phyloP scores from a whole-genome alignment of 768 basidiomycete genomes.

The Tricholoma matsutake region DNA sequence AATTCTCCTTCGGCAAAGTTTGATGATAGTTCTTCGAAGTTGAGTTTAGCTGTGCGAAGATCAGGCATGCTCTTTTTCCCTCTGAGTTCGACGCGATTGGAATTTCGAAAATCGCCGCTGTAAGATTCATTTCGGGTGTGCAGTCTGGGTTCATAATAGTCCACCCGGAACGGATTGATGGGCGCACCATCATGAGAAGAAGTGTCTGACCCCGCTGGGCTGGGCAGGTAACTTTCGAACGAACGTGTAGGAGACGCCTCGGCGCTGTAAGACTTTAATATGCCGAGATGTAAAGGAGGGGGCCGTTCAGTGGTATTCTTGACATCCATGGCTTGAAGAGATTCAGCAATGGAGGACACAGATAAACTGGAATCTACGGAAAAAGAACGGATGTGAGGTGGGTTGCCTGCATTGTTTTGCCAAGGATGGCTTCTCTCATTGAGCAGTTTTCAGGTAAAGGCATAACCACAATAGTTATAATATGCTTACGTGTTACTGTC shows the following conservation, averaged over 20 bases:
- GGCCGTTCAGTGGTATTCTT: constrained; percentile 35
- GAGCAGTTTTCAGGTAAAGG: constrained; percentile 7
- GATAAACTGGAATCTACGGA: constrained; percentile 61
- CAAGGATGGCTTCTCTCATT: constrained; percentile 40
- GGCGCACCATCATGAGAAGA: constrained; percentile 41
- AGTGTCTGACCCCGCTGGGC: constrained; percentile 52
- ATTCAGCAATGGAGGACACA: constrained; percentile 44
- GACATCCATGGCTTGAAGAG: constrained; percentile 26
- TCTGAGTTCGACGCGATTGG: constrained; percentile 36
- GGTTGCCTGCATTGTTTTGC: constrained; percentile 39
- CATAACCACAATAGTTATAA: not conserved
- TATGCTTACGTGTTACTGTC: constrained; percentile 38
- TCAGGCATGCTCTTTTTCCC: constrained; percentile 89
- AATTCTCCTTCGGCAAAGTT: constrained; percentile 20
- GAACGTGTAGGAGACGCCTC: constrained; percentile 47
- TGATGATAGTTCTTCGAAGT: constrained; percentile 26
- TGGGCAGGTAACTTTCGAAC: constrained; percentile 53
- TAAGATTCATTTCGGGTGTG: constrained; percentile 54
- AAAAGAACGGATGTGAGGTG: constrained; percentile 55
- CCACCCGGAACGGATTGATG: constrained; percentile 4
- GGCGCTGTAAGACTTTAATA: constrained; percentile 37
- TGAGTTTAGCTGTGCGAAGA: constrained; percentile 53
- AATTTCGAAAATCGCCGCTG: constrained; percentile 35
- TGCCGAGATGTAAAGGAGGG: constrained; percentile 47
- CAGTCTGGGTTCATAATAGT: constrained; percentile 21